phyloP scores from a whole-genome alignment of 352 stramenopile genomes.

The Elongisporangium anandrum region DNA sequence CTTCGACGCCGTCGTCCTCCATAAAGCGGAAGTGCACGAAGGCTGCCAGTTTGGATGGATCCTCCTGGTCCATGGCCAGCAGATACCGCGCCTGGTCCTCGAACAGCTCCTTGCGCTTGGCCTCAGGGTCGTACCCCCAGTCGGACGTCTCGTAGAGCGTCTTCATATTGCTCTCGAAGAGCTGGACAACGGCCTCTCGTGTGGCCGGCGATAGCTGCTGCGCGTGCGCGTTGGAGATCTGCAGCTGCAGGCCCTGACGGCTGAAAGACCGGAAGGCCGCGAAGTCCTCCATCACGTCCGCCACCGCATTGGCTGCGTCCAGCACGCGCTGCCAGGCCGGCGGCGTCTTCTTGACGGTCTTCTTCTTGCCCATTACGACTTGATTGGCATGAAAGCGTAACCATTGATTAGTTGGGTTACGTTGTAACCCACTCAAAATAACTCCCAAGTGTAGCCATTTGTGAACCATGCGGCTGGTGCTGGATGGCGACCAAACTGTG shows the following conservation, averaged over 20 bases:
- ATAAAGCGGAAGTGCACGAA: conserved; percentile 95
- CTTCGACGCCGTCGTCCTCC: conserved; percentile 84
- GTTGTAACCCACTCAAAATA: conserved; percentile 3
- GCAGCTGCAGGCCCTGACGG: conserved; percentile 41
- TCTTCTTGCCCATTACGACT: conserved; percentile 22
- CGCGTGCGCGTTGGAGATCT: conserved; percentile 39
- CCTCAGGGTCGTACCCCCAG: conserved; percentile 87
- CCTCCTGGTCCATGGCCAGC: conserved; percentile 29
- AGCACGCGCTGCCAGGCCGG: conserved; percentile 16
- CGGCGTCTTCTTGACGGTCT: conserved; percentile 10
- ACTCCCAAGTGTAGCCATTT: neutral
- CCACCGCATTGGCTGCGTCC: conserved; percentile 41
- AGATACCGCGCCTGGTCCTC: conserved; percentile 87
- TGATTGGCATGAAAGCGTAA: neutral
- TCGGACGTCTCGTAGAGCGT: conserved; percentile 81
- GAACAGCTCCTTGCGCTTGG: conserved; percentile 84
- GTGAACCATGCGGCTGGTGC: neutral
- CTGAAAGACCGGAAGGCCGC: conserved; percentile 46
- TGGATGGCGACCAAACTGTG: conserved; percentile 1
- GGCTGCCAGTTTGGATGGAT: conserved; percentile 30
- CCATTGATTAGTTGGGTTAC: neutral
- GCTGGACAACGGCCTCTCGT: conserved; percentile 31
- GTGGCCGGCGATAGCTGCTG: conserved; percentile 24
- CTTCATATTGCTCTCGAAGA: conserved; percentile 94
- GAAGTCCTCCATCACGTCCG: conserved; percentile 62